Conservation (phyloP, 441 rosid species). For the Adansonia rubrostipa region DNA sequence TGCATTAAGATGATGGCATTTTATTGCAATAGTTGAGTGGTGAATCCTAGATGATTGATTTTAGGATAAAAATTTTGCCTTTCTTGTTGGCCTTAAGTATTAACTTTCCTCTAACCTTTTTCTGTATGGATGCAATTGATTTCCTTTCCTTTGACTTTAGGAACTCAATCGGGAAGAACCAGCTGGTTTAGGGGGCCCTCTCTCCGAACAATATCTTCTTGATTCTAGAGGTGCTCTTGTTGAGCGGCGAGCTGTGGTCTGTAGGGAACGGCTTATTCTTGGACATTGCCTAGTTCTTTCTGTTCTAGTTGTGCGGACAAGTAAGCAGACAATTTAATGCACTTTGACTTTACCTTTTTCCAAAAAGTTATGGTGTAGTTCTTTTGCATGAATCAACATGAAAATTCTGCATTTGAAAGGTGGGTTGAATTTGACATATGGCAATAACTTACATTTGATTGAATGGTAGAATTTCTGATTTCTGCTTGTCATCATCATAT, state of each 20-base stretch:
- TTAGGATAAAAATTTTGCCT: conserved; percentile 4
- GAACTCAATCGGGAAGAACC: conserved; percentile 96
- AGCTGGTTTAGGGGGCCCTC: conserved; percentile 90
- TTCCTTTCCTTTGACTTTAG: conserved; percentile 43
- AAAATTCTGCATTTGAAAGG: conserved; percentile 9
- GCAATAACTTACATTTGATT: conserved; percentile 14
- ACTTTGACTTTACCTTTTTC: conserved; percentile 9
- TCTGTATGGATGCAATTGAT: not conserved
- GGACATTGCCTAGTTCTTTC: conserved; percentile 96
- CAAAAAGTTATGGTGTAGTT: not conserved
- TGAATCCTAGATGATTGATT: not conserved
- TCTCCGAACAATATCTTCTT: conserved; percentile 69
- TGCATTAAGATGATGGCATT: not conserved
- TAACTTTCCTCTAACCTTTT: not conserved
- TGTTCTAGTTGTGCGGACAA: conserved; percentile 72
- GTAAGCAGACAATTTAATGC: conserved; percentile 50
- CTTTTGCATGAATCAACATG: not conserved
- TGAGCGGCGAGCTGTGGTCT: conserved; percentile 85
- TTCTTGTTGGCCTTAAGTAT: conserved; percentile 11
- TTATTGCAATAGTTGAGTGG: not conserved
- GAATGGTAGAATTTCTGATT: not conserved
- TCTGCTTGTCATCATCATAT: not conserved
- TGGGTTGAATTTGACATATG: conserved; percentile 4
- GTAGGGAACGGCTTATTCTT: conserved; percentile 79
- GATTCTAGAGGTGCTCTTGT: conserved; percentile 95